These are phyloP conservation scores for Leishmania lainsoni DNA, from an alignment of 208 protist species.

Conservation along the genomic window DNA sequence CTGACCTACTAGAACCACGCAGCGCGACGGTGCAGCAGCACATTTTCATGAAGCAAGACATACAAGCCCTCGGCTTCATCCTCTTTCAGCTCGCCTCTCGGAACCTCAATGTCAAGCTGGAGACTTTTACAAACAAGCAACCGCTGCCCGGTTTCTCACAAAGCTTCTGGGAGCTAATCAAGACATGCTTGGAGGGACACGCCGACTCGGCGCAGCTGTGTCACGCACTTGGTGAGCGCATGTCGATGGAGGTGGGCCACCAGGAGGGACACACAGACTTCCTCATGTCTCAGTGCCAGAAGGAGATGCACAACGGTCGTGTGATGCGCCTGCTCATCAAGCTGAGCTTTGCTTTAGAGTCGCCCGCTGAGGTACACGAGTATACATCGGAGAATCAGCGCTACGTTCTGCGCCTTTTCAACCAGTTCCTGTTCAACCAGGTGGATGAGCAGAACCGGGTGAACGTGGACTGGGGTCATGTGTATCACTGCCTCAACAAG, in stretches of 20 bases:
- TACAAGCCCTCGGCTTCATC: constrained; percentile 78
- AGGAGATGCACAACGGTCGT: constrained; percentile 96
- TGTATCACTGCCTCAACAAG: constrained; percentile 97
- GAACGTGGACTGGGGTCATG: constrained; percentile 93
- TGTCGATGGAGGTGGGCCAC: constrained; percentile 89
- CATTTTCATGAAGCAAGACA: constrained; percentile 75
- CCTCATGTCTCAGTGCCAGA: constrained; percentile 89
- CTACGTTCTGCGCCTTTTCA: constrained; percentile 94
- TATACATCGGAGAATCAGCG: constrained; percentile 69
- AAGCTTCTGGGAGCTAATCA: constrained; percentile 82
- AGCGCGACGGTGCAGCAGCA: constrained; percentile 29
- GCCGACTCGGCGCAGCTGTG: constrained; percentile 68
- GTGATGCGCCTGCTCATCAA: constrained; percentile 95
- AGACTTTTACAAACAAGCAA: constrained; percentile 65
- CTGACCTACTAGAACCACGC: constrained; percentile 73
- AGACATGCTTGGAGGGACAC: constrained; percentile 72
- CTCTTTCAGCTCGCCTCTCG: constrained; percentile 80
- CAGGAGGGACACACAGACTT: constrained; percentile 89
- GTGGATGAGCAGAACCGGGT: constrained; percentile 91
- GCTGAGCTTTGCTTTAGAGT: constrained; percentile 92
- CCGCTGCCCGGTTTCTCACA: constrained; percentile 72
- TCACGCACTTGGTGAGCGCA: constrained; percentile 77
- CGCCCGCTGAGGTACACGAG: constrained; percentile 80
- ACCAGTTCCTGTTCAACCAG: constrained; percentile 97
- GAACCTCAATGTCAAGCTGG: constrained; percentile 59